A percentile compares a stretch with the other conserved stretches of the same genome.
phyloP scores from a whole-genome alignment of 2,329 filamentous ascomycete genomes.

The Diaporthe sp. region DNA sequence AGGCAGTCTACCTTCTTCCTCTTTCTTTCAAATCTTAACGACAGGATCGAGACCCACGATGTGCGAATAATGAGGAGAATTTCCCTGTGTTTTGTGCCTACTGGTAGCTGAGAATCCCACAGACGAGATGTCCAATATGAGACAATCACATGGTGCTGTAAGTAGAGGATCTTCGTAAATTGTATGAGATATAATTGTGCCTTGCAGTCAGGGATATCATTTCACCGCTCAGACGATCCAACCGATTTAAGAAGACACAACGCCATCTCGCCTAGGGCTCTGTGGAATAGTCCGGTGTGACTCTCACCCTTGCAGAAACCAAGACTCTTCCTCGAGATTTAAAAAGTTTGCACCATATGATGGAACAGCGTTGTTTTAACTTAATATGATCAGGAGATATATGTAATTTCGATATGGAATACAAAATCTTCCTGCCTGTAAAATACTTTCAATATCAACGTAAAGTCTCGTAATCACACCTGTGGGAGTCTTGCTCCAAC shows the following conservation, averaged over 20 bases:
- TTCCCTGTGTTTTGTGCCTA: not conserved
- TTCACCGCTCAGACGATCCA: not conserved
- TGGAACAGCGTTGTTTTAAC: not conserved
- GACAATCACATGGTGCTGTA: not conserved
- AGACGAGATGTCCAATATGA: not conserved
- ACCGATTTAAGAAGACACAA: not conserved
- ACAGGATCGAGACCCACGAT: too few species aligned
- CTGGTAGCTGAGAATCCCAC: not conserved
- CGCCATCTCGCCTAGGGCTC: not conserved
- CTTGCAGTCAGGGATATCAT: not conserved
- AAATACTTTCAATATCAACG: too few species aligned
- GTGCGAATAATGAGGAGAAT: too few species aligned
- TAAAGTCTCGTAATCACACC: too few species aligned
- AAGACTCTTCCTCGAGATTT: not conserved
- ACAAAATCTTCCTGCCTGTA: not conserved
- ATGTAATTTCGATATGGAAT: not conserved
- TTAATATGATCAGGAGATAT: not conserved
- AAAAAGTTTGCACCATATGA: not conserved
- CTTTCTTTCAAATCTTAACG: too few species aligned
- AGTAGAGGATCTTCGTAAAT: not conserved
- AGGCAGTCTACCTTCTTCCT: too few species aligned
- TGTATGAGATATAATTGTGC: not conserved
- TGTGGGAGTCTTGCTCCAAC: not conserved
- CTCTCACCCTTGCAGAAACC: not conserved
- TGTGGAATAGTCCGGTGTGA: not conserved